Evolutionary conservation across 805 yeast genomes (phyloP), one percentile per base, ranked within the genome.

Genomic region (Ogataea populi-albae): DNA sequence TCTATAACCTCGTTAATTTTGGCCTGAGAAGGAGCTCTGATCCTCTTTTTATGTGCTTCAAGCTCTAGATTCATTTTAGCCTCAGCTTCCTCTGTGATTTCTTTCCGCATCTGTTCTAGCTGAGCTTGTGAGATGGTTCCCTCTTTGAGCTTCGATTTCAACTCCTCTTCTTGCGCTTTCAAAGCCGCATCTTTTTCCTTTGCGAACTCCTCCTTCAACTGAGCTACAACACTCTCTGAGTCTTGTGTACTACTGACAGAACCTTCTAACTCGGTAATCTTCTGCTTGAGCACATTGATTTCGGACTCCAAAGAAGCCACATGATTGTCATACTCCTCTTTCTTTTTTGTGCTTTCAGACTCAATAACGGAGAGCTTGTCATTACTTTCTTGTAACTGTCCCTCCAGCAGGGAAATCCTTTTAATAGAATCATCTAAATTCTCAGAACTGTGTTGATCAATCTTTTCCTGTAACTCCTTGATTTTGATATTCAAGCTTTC

Each of bases 11-110:
- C 63, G 36, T 55, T 54, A 25, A 68, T 56, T 42, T 57, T 60
- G 3, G 62, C 64, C 29, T 60, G 64, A 11, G 64, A 55, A 14
- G 69, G 65, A 1, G 59, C 65, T 36, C 71, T 58, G n/a, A 68
- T 43, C 32, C 52, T 55, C 15, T 45, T 55, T 37, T 62, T 65
- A 32, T 54, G 54, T 1, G 54, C 52, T 26, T 56, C 60, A 22
- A 56, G 43, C 27, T 58, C 59, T 17, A 17, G 21, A 17, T 27
- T 27, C 30, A 27, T 27, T 8, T 15, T 15, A 1, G 55, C 52
- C 34, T 65, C 63, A 25, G 56, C 53, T n/a, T 62, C 57, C 17
- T 41, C 45, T 28, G 50, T 43, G 18, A 53, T 33, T 30, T 48
- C 31, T 46, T 36, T 55, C 21, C 49, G 51, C 21, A 43, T 41